These are phyloP conservation scores for Microstroma glucosiphilum DNA, from an alignment of 1,284 basidiomycete genomes.

Conservation along the genomic window DNA sequence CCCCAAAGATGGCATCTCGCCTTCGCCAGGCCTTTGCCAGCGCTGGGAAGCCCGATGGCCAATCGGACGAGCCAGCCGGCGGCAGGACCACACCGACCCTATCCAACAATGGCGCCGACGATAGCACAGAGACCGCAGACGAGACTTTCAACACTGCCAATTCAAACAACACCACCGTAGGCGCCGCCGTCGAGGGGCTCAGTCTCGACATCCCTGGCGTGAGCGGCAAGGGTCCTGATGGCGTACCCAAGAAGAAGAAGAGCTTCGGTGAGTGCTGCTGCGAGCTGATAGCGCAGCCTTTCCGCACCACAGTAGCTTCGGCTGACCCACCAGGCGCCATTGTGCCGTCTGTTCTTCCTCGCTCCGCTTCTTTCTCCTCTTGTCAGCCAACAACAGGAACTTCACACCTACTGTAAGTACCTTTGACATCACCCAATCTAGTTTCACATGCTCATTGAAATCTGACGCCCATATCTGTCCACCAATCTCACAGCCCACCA, in stretches of 20 bases:
- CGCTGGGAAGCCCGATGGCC: not conserved
- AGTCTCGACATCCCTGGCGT: conserved; percentile 12
- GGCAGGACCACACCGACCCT: not conserved
- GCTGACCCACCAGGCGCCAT: not conserved
- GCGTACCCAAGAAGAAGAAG: conserved; percentile 1
- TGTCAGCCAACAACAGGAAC: no score
- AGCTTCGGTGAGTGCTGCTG: not conserved
- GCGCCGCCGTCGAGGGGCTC: not conserved
- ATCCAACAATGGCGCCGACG: not conserved
- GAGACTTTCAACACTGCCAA: not conserved
- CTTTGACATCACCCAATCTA: not conserved
- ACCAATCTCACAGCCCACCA: no score
- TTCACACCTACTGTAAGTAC: no score
- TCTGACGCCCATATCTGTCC: no score
- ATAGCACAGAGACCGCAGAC: not conserved
- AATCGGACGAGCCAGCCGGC: not conserved
- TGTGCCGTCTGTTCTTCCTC: not conserved
- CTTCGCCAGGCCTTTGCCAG: not conserved
- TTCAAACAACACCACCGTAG: not conserved
- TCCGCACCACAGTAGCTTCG: not conserved
- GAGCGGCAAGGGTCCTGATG: not conserved
- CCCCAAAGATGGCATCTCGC: not conserved
- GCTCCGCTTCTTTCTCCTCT: not conserved
- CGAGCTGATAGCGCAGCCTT: not conserved
- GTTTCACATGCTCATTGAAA: not conserved